Base-by-base conservation (phyloP, 345 rosid genomes). In the Mercurialis annua region DNA sequence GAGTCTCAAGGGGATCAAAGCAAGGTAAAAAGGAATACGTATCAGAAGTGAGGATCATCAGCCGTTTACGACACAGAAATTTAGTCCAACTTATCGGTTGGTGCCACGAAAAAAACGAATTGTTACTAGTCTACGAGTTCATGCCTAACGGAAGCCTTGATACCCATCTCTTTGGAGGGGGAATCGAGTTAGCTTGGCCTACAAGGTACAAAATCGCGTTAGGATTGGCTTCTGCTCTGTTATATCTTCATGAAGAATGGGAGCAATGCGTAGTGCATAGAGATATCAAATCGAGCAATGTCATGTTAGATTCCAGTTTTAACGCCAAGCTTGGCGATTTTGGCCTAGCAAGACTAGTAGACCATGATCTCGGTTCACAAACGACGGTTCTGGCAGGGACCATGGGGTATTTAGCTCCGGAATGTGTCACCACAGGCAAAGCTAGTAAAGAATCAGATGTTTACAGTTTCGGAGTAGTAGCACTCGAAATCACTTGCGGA, bases 191-290 rank as follows among this genome's bases (percentile, higher is more conserved):
- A 59, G 21, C 48, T 5, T 72, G 70, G 75, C 24, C 30, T 6
- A n/a, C 65, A 1, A 72, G 75, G 65, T 72, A 72, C 60, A 72
- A 72, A 38, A 72, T 65, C 20, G 75, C 70, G 6, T 40, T 65
- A 1, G 75, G 75, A 2, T 40, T 72, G 36, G 75, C 75, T 30
- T 72, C 75, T 24, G 54, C 70, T 1, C 52, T 72, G 42, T 3
- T 65, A 49, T 72, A 72, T 65, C 75, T 72, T 34, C 75, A 72
- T 29, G 75, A 72, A 49, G 75, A 72, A 65, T 72, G 75, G 75
- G 75, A 72, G 27, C 75, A 72, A 38, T 72, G 70, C 20, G 70
- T 65, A 15, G 75, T 72, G 47, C 70, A 72, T 44, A 58, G 75
- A 58, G 75, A 72, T 11, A 57, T 72, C 29, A 72, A 72, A 54